Evolutionary conservation across 75 land plant genomes (phyloP).

Genomic region (Pinus tabuliformis): DNA sequence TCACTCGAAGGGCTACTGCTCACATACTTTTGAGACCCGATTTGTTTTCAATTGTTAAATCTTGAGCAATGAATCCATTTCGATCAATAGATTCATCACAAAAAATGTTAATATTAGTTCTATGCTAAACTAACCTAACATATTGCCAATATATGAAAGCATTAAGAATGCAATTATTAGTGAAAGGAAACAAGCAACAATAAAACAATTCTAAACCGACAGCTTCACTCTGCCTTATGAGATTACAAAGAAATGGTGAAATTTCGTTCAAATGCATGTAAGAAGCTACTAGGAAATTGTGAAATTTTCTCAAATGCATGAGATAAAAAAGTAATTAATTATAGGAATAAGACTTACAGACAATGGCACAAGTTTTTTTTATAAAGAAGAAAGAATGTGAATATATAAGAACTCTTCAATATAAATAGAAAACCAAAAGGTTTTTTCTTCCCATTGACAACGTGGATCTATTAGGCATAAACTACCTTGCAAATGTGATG

Average conservation of each 20-base stretch:
- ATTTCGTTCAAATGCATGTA: neutral
- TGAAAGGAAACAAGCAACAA: neutral
- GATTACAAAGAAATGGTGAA: neutral
- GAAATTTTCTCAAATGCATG: neutral
- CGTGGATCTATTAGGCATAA: neutral
- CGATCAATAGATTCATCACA: constrained; percentile 35
- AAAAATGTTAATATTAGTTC: neutral
- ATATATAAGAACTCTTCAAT: neutral
- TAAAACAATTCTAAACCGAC: neutral
- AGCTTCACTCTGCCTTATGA: too few species aligned
- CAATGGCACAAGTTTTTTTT: too few species aligned
- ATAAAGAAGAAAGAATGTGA: too few species aligned
- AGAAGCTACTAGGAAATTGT: too few species aligned
- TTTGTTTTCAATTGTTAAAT: constrained; percentile 51
- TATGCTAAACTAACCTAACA: neutral
- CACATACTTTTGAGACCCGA: constrained; percentile 56
- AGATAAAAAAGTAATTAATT: neutral
- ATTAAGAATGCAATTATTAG: neutral
- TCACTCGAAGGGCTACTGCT: constrained; percentile 50
- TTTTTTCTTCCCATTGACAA: neutral
- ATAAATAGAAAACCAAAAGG: neutral
- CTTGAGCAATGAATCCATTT: constrained; percentile 47
- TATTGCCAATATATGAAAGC: neutral
- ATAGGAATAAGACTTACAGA: neutral
- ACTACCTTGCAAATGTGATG: neutral